Conservation (phyloP, 441 rosid species). For the Metrosideros polymorpha region DNA sequence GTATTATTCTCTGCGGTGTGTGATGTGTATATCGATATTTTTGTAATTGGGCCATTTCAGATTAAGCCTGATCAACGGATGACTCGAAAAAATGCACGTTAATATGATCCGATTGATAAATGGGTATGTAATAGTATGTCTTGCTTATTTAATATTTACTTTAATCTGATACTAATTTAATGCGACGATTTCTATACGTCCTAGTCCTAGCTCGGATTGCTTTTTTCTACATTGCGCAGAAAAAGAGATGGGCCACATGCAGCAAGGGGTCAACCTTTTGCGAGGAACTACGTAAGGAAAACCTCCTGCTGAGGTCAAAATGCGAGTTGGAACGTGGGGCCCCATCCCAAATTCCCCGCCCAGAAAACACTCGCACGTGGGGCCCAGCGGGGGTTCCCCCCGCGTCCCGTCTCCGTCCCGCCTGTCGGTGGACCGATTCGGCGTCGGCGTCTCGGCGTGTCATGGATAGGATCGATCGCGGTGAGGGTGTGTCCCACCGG, state of each 20-base stretch:
- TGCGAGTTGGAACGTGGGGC: neutral
- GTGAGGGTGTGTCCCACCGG: neutral
- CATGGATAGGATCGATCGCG: neutral
- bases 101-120: neutral
- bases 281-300: neutral
- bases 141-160: neutral
- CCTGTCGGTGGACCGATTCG: neutral
- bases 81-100: no score
- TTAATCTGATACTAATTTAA: neutral
- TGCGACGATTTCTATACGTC: neutral
- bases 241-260: neutral
- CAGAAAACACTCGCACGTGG: neutral
- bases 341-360: neutral
- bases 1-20: no score
- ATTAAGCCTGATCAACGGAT: no score
- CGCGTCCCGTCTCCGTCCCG: neutral
- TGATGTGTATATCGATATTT: no score
- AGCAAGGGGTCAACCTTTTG: neutral
- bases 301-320: neutral
- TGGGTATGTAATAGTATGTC: accelerated
- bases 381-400: neutral
- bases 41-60: no score
- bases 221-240: neutral
- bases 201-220: neutral
- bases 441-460: neutral